Conservation (phyloP, 345 rosid genomes). For the Salix purpurea region DNA sequence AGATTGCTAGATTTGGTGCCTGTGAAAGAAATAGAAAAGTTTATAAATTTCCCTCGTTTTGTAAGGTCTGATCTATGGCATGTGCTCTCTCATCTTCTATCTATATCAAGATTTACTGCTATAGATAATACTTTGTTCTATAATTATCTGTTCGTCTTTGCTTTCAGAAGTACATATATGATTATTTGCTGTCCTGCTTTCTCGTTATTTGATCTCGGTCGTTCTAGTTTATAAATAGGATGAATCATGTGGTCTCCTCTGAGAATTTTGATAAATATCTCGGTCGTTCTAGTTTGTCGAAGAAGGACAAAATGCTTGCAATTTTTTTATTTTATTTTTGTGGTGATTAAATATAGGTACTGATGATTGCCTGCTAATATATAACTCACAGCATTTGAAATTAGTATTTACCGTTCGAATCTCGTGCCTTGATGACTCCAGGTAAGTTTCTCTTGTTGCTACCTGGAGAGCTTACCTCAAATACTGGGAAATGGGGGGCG, state of each 20-base stretch:
- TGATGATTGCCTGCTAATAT: no score
- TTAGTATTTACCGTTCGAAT: background rate
- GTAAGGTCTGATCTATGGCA: background rate
- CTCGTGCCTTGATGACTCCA: background rate
- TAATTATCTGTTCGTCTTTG: background rate
- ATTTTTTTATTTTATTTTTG: background rate
- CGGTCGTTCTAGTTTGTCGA: background rate
- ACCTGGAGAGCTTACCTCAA: background rate
- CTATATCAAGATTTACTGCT: background rate
- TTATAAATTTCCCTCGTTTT: background rate
- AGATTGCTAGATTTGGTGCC: conserved; percentile 13
- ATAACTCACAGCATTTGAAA: background rate
- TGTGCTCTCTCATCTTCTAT: conserved; percentile 2
- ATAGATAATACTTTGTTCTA: background rate
- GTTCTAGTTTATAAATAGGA: no score
- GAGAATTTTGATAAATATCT: background rate
- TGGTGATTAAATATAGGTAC: no score
- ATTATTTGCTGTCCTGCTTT: background rate
- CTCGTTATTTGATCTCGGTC: background rate
- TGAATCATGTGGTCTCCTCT: background rate
- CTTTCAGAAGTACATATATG: background rate
- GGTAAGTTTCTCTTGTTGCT: background rate
- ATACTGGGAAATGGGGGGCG: background rate
- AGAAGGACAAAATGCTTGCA: background rate
- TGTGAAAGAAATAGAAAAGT: background rate